These are phyloP conservation scores for Marsdenia floribunda DNA, from an alignment of 257 asterid genomes.

Conservation along the genomic window DNA sequence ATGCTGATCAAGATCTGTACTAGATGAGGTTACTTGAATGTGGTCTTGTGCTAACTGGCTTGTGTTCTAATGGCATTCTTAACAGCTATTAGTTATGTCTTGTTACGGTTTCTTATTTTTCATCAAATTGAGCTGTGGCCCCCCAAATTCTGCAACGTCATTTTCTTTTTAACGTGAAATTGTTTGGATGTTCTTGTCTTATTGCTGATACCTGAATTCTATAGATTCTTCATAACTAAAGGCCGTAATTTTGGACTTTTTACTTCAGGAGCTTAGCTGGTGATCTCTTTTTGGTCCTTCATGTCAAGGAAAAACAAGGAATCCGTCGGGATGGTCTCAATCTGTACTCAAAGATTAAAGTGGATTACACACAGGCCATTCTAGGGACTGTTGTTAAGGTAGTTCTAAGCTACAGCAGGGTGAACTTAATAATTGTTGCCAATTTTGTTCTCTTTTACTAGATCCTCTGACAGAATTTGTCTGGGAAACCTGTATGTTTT, in stretches of 20 bases:
- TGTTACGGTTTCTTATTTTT: background rate
- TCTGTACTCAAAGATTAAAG: conserved; percentile 64
- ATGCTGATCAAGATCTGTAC: background rate
- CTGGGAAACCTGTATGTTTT: background rate
- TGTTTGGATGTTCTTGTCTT: background rate
- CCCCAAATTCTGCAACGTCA: background rate
- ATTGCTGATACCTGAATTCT: conserved; percentile 1
- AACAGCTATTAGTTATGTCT: background rate
- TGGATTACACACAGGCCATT: conserved; percentile 88
- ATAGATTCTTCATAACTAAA: background rate
- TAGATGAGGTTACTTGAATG: background rate
- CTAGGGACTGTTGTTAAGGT: conserved; percentile 81
- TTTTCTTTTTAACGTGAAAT: background rate
- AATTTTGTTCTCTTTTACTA: background rate
- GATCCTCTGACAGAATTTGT: background rate
- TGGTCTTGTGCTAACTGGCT: background rate
- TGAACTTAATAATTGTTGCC: background rate
- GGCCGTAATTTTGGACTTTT: conserved; percentile 13
- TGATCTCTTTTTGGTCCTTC: conserved; percentile 73
- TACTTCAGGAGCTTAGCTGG: conserved; percentile 72
- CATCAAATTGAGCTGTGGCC: background rate
- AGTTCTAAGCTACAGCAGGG: conserved; percentile 12
- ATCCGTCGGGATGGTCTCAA: conserved; percentile 81
- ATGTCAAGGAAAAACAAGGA: conserved; percentile 56
- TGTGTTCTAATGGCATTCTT: background rate